phyloP scores from a whole-genome alignment of 352 stramenopile species.

The Pelagophyceae sp. region DNA sequence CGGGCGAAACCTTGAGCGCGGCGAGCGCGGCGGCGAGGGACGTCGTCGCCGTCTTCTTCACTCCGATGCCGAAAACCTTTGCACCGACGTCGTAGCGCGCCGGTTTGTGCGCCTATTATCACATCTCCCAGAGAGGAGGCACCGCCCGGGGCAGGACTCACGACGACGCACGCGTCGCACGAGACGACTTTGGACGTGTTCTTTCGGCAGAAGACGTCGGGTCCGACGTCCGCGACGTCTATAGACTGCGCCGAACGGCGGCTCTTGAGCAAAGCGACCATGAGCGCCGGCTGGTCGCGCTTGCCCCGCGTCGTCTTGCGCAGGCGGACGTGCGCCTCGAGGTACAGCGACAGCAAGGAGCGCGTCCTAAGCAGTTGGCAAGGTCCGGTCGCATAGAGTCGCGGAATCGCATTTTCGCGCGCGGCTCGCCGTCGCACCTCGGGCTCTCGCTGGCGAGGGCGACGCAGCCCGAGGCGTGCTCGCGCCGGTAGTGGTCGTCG shows the following conservation, averaged over 20 bases:
- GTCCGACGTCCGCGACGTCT: neutral
- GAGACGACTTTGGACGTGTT: slow-evolving; percentile 3
- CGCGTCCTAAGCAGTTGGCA: too few species aligned
- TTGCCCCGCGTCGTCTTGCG: neutral
- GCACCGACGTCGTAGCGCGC: neutral
- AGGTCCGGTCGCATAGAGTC: too few species aligned
- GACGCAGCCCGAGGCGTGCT: slow-evolving; percentile 17
- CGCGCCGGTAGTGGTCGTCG: neutral
- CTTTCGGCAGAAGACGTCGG: slow-evolving; percentile 16
- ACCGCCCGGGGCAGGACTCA: too few species aligned
- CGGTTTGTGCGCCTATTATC: slow-evolving; percentile 14
- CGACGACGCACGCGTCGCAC: slow-evolving; percentile 16
- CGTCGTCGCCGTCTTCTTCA: slow-evolving; percentile 20
- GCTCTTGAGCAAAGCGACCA: neutral
- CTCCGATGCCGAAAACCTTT: slow-evolving; percentile 11
- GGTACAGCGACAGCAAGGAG: neutral
- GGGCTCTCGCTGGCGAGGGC: neutral
- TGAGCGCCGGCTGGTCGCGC: slow-evolving; percentile 15
- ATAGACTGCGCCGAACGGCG: neutral
- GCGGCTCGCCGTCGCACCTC: too few species aligned
- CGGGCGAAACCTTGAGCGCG: slow-evolving; percentile 1
- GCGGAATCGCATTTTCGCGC: too few species aligned
- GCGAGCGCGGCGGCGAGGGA: slow-evolving; percentile 11
- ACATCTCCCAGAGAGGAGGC: too few species aligned
- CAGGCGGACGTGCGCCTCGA: neutral